phyloP scores from a whole-genome alignment of 2,329 filamentous ascomycete species.

The Westerdykella aurantiaca region DNA sequence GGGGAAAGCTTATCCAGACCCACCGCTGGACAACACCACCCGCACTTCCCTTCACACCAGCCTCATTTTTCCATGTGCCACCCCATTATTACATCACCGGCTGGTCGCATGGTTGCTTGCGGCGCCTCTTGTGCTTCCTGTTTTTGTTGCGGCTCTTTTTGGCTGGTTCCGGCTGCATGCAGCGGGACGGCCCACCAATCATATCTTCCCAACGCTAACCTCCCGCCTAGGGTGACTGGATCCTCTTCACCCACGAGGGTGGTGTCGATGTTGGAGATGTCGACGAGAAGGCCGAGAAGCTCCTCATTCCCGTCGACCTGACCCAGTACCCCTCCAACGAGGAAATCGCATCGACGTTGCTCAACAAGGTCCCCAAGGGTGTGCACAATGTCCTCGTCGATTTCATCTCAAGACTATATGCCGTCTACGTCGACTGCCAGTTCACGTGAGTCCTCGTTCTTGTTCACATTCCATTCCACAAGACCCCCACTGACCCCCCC shows the following conservation, averaged over 20 bases:
- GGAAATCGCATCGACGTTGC: constrained; percentile 74
- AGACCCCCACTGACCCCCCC: constrained; percentile 9
- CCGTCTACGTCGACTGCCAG: constrained; percentile 98
- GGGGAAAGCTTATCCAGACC: constrained; percentile 30
- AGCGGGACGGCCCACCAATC: constrained; percentile 16
- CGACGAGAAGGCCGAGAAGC: constrained; percentile 97
- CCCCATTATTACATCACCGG: constrained; percentile 3
- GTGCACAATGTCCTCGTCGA: constrained; percentile 97
- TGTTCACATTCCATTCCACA: neutral
- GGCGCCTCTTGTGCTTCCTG: neutral
- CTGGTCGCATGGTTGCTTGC: neutral
- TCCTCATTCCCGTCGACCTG: constrained; percentile 93
- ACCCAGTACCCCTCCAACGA: constrained; percentile 93
- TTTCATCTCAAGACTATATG: constrained; percentile 97
- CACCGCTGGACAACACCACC: constrained; percentile 30
- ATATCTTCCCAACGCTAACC: constrained; percentile 25
- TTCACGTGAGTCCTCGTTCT: constrained; percentile 60
- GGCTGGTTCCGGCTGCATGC: neutral
- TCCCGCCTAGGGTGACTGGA: constrained; percentile 81
- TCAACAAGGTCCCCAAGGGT: constrained; percentile 91
- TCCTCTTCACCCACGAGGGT: constrained; percentile 99
- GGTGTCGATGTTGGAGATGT: constrained; percentile 99
- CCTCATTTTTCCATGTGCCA: constrained; percentile 4
- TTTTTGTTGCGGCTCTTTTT: constrained; percentile 32
- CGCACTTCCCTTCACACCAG: neutral